Evolutionary conservation across 305 asterid species (phyloP), one percentile per base, ranked within the genome.

Genomic region (Salvia sclarea): DNA sequence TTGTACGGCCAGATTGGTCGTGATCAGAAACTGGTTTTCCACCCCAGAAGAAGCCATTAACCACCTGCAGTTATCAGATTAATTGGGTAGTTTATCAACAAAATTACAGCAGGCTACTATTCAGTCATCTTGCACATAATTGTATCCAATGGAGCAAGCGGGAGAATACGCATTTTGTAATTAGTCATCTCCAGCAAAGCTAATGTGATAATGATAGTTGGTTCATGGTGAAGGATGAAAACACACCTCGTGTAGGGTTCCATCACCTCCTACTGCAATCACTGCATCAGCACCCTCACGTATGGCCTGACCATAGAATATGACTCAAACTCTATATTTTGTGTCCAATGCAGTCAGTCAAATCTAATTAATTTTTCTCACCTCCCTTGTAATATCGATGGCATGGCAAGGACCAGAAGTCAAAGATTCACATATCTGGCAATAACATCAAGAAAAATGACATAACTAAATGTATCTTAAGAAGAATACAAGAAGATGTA

Each of bases 251-350:
- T 91, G 98, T 72, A 91, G 95, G 71, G 98, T 91, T 70, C 98
- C 96, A 77, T 91, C 98, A 24, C 98, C 98, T 44, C 98, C 98
- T 72, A 91, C 98, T 13, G 98, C 96, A 76, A 91, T 74, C 70
- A 91, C 95, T 43, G 95, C 98, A 78, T 89, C 89, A 61, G 90
- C 98, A 79, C 98, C 96, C 72, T 91, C 92, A 7, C 90, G 94
- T 68, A 89, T 91, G 66, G 98, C 98, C 98, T 91, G 88, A 56
- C 56, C 63, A 75, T 22, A 64, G 5, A 75, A 66, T 63, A 61
- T 69, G 45, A 53, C 61, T 67, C 77, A 66, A 48, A 63, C 73
- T 41, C 61, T 64, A 73, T 30, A 72, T 41, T 28, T 21, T 61
- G 40, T 43, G 45, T 43, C 20, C 49, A 65, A 24, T 48, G n/a